Base-by-base conservation (phyloP, 169 alveolate species). In the Eimeria tenella region DNA sequence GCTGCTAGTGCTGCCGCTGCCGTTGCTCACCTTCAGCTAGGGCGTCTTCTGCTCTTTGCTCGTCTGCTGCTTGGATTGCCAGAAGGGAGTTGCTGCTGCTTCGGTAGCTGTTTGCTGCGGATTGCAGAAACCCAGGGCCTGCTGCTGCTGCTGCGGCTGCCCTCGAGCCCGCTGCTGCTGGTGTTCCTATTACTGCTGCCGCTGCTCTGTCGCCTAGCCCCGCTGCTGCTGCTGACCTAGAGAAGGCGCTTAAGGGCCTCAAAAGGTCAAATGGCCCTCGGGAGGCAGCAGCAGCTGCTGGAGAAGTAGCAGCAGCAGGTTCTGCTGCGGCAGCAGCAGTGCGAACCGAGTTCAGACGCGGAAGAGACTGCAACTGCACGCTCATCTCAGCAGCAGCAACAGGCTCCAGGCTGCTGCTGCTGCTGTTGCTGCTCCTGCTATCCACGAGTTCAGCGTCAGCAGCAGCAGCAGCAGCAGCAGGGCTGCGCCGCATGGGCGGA, bases 101-200 rank as follows among this genome's bases (percentile, higher is more conserved):
- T 50, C 77, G 50, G 19, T 23, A 68, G 50, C 15, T n/a, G 52
- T 68, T 50, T 7, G 52, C 50, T 1, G 77, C 50, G 49, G 88
- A 31, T 0, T 31, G 42, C 42, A 31, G 42, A 31, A 31, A 2
- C 42, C 42, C 42, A 31, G 42, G 2, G 42, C 42, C 88, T 79
- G 88, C 88, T 53, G 88, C 53, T 50, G 88, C 88, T 79, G 88
- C 70, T 68, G 79, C 79, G 11, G 79, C 79, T 50, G 88, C 63
- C 6, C 13, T 25, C 42, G 21, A 56, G 9, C 8, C n/a, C 42
- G 86, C 86, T 74, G 86, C 62, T 42, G 62, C 86, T 11, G 62
- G 13, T 52, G 86, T 11, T 11, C 42, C 15, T 68, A n/a, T 19
- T 79, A 71, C 88, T 53, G 88, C 71, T 50, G 88, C 88, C 50